These are phyloP conservation scores for Conoideocrella luteorostrata DNA, from an alignment of 2,329 filamentous ascomycete species.

Conservation along the genomic window DNA sequence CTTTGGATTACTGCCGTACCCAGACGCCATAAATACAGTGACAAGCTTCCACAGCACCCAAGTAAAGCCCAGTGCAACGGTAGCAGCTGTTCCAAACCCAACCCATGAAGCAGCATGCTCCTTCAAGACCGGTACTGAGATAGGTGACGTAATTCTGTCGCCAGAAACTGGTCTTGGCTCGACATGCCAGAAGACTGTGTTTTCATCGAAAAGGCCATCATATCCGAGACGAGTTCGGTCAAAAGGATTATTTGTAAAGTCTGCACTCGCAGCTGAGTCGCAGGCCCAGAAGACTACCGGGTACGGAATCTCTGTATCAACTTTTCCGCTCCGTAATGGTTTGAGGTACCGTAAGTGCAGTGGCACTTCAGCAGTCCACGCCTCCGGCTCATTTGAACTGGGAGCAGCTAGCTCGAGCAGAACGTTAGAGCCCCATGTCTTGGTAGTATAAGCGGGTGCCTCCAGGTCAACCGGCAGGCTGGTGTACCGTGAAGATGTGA, in stretches of 20 bases:
- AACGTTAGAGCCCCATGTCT: conserved; percentile 71
- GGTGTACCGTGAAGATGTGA: conserved; percentile 60
- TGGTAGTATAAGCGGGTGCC: conserved; percentile 74
- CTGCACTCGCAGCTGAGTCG: conserved; percentile 54
- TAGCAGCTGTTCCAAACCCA: conserved; percentile 49
- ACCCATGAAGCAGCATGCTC: conserved; percentile 42
- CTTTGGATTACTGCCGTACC: background rate
- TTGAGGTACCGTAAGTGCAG: conserved; percentile 79
- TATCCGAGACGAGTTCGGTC: conserved; percentile 81
- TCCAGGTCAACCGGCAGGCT: conserved; percentile 81
- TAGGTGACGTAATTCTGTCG: conserved; percentile 41
- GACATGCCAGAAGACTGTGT: conserved; percentile 79
- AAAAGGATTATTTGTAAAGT: conserved; percentile 75
- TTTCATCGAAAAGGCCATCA: conserved; percentile 68
- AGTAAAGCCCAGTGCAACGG: conserved; percentile 57
- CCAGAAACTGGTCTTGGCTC: conserved; percentile 38
- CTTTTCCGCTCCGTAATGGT: conserved; percentile 50
- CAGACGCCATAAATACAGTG: conserved; percentile 7
- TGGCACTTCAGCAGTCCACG: conserved; percentile 66
- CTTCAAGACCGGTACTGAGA: conserved; percentile 62
- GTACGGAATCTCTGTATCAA: conserved; percentile 60
- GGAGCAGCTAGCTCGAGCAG: conserved; percentile 67
- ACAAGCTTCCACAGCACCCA: conserved; percentile 61
- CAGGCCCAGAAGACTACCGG: conserved; percentile 92
- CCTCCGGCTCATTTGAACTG: conserved; percentile 23